Base-by-base conservation (phyloP, 2,329 filamentous ascomycete species). In the Pseudogymnoascus sp. region DNA sequence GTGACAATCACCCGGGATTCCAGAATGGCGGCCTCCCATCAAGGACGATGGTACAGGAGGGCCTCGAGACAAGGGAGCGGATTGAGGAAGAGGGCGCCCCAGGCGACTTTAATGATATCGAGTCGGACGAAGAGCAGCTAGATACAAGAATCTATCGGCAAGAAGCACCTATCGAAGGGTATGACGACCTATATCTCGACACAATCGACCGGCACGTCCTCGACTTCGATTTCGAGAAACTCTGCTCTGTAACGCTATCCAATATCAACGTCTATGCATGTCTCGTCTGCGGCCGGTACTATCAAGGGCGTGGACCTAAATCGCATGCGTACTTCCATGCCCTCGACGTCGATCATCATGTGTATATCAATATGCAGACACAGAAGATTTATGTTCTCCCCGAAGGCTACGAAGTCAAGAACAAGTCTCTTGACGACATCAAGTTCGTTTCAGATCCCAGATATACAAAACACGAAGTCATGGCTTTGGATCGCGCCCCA, bases 241-340 rank as follows among this genome's bases (percentile, higher is more conserved):
- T 97, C 11, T 99, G 94, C 78, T 97, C 93, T 23, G 83, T 99
- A 67, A 96, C 91, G 35, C 83, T 99, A 6, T 96, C 92, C 58
- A 97, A 97, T 74, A 97, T 97, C 78, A 99, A 99, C 73, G 92
- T 99, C 49, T 99, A 99, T 75, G 94, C 94, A 8, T 99, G 94
- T 72, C 84, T 99, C 9, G 90, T 97, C 1, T 99, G 94, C 75
- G 94, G 94, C n/a, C 93, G 91, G 75, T 99, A 99, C 79, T 99
- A 89, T 75, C 92, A 97, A 75, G 94, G 94, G 61, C 85, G 94
- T 69, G 94, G 94, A 0, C 89, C 90, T 14, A 96, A 94, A 73
- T 97, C 93, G 60, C 90, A 97, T 76, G 94, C 94, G 69, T 99
- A 99, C 77, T 97, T 96, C 75, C 94, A 99, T 79, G 90, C 93